Percentiles rank a stretch among this genome's conserved stretches.
These are phyloP conservation scores for Globisporangium nagaii DNA, from an alignment of 352 stramenopile species.

Conservation along the genomic window DNA sequence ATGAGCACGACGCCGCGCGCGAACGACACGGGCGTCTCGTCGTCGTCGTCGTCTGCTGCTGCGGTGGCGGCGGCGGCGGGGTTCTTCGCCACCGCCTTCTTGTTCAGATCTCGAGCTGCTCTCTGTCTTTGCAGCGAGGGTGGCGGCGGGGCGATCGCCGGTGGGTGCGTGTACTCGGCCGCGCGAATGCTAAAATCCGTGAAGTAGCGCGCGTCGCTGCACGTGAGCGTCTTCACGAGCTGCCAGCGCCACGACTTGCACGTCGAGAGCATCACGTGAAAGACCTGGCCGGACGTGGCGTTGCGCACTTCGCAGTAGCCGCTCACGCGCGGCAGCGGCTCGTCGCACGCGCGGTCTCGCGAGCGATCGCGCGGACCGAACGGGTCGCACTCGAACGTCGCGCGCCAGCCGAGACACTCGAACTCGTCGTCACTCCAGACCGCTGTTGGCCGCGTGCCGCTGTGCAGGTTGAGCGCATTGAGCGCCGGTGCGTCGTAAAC, in stretches of 20 bases:
- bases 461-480: constrained; percentile 35
- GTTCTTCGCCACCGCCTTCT: constrained; percentile 3
- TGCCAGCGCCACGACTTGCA: constrained; percentile 66
- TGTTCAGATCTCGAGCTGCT: constrained; percentile 1
- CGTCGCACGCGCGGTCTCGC: constrained; percentile 37
- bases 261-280: constrained; percentile 66
- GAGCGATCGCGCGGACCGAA: constrained; percentile 38
- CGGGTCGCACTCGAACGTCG: constrained; percentile 59
- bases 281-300: constrained; percentile 37
- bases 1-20: constrained; percentile 62
- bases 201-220: constrained; percentile 49
- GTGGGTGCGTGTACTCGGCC: constrained; percentile 30
- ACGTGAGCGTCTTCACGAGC: constrained; percentile 48
- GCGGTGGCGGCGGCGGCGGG: neutral
- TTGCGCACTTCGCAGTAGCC: constrained; percentile 76
- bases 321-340: constrained; percentile 35
- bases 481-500: constrained; percentile 34
- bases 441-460: constrained; percentile 18
- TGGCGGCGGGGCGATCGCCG: constrained; percentile 1
- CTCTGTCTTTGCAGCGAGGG: neutral
- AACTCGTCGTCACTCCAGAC: constrained; percentile 59
- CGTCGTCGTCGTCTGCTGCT: neutral
- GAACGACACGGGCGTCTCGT: constrained; percentile 3
- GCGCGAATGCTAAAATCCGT: constrained; percentile 66
- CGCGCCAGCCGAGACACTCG: constrained; percentile 69